A percentile compares a stretch with the other conserved stretches of the same genome.
Evolutionary conservation across 768 basidiomycete genomes (phyloP).

Genomic region (Termitomyces sp.): DNA sequence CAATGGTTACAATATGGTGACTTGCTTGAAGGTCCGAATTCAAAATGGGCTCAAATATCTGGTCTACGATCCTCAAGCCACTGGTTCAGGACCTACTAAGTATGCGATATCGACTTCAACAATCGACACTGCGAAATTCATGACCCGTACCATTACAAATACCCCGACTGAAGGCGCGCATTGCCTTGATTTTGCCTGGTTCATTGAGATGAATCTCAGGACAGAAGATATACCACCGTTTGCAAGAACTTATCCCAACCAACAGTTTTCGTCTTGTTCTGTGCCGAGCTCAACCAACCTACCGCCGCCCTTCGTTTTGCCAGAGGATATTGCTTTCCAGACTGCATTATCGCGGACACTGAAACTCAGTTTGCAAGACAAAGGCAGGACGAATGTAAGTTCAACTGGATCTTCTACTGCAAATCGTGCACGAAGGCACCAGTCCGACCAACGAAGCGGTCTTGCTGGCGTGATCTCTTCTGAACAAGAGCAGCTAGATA

Average conservation of each 20-base stretch:
- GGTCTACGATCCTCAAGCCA: constrained; percentile 1
- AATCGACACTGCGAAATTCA: neutral
- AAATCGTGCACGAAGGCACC: neutral
- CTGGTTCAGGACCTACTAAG: neutral
- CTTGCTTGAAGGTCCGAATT: neutral
- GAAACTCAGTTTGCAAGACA: neutral
- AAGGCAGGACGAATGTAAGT: neutral
- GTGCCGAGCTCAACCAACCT: neutral
- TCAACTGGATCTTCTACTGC: neutral
- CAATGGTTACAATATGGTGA: neutral
- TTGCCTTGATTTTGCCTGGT: neutral
- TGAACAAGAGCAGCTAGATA: neutral
- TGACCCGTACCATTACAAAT: neutral
- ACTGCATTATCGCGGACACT: neutral
- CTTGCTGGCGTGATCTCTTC: neutral
- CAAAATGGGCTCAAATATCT: neutral
- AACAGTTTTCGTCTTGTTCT: neutral
- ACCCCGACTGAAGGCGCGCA: neutral
- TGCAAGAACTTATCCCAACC: neutral
- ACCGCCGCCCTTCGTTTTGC: neutral
- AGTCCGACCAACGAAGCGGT: neutral
- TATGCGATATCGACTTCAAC: neutral
- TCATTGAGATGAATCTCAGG: neutral
- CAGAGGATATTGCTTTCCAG: neutral
- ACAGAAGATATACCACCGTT: neutral